Evolutionary conservation across 2,329 filamentous ascomycete genomes (phyloP).

Genomic region (Fusarium sublunatum): DNA sequence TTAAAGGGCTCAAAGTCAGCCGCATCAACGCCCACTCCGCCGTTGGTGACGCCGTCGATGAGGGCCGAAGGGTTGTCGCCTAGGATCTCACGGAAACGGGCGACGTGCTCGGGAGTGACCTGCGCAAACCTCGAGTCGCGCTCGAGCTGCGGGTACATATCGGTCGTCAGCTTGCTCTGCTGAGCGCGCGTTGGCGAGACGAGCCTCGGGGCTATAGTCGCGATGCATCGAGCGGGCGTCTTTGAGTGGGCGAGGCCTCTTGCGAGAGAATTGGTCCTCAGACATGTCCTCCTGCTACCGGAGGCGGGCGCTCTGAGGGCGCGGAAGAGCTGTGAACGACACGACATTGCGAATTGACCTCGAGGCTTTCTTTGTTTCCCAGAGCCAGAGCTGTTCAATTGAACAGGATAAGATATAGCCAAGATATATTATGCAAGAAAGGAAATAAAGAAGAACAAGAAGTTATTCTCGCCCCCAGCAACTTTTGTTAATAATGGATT

Average conservation of each 20-base stretch:
- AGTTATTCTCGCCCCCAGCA: constrained; percentile 19
- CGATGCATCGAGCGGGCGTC: constrained; percentile 40
- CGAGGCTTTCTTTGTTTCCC: not conserved
- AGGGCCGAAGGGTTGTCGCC: constrained; percentile 78
- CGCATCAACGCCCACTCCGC: constrained; percentile 71
- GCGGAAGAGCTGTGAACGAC: constrained; percentile 43
- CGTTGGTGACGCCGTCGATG: constrained; percentile 80
- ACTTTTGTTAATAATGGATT: constrained; percentile 25
- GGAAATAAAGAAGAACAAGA: constrained; percentile 4
- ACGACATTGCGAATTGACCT: constrained; percentile 35
- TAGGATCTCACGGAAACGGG: constrained; percentile 83
- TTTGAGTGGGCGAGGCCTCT: constrained; percentile 20
- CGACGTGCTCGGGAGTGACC: constrained; percentile 82
- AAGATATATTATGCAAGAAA: not conserved
- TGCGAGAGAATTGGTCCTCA: constrained; percentile 18
- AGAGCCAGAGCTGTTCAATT: too few relatives aligned
- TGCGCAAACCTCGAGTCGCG: constrained; percentile 79
- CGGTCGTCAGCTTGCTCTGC: constrained; percentile 77
- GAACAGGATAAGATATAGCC: too few relatives aligned
- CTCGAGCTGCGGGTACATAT: constrained; percentile 86
- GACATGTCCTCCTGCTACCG: constrained; percentile 25
- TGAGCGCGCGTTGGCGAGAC: constrained; percentile 42
- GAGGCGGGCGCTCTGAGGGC: constrained; percentile 41
- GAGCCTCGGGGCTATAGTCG: constrained; percentile 47
- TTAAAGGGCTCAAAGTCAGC: constrained; percentile 94